Base-by-base conservation (phyloP, 768 basidiomycete genomes). In the Mycena filopes region DNA sequence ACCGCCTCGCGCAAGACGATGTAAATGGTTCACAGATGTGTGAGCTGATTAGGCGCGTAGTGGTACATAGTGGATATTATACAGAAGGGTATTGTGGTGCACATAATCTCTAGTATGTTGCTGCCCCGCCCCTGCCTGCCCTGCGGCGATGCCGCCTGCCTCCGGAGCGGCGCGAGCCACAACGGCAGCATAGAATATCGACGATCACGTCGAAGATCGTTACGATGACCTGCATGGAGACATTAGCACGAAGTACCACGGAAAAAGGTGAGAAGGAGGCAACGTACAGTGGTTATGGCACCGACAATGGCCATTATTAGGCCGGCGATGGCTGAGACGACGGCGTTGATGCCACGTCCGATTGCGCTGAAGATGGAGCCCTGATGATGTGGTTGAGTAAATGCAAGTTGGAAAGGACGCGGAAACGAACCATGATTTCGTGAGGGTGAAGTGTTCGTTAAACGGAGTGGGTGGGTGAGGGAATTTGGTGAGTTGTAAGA, bases 301-400 rank as follows among this genome's bases (percentile, higher is more conserved):
- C 71, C 49, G 53, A 84, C 73, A 56, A 84, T 83, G 31, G 79
- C 70, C 78, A 80, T 80, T 55, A 82, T 58, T 16, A 84, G 69
- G 21, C 43, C 55, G 16, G 81, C 81, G 41, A 83, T 82, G 28
- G 79, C 82, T 28, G 73, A 72, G 65, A 84, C 75, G 53, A 84
- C 60, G 40, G 80, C 73, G 53, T 76, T 78, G 71, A 84, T 78
- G 26, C 75, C 81, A 25, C 65, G 29, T 38, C 81, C 83, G 45
- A 84, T 83, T 10, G 83, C 79, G 58, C 82, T 83, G 70, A 82
- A 70, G 55, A 82, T 71, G 23, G 81, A 75, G 51, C 81, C 83
- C 83, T 83, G 60, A 21, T n/a, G n/a, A n/a, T n/a, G n/a, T n/a
- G 45, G 46, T 26, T 25, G 29, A 49, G 29, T 6, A 49, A 8